Conservation (phyloP, 129 eudicot species). For the Calendula officinalis region DNA sequence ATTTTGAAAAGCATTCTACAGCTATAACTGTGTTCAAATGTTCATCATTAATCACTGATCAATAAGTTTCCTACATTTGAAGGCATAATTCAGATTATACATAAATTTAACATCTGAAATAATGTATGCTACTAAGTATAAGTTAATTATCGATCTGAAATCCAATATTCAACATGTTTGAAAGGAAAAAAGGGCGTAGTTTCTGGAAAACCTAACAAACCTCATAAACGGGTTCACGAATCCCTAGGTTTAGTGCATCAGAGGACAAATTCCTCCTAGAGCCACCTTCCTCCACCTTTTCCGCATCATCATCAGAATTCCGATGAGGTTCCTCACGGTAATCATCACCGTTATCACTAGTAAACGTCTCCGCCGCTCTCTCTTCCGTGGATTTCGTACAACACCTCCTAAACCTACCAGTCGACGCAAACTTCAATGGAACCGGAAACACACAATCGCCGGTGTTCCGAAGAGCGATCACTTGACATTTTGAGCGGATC, state of each 20-base stretch:
- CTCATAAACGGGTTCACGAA: slow-evolving; percentile 96
- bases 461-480: slow-evolving; percentile 31
- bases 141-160: too few relatives aligned
- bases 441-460: slow-evolving; percentile 30
- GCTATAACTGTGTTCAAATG: background rate
- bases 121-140: too few relatives aligned
- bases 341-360: slow-evolving; percentile 38
- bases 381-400: slow-evolving; percentile 53
- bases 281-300: slow-evolving; percentile 29
- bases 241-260: slow-evolving; percentile 58
- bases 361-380: slow-evolving; percentile 33
- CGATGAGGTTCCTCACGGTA: slow-evolving; percentile 22
- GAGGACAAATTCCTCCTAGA: slow-evolving; percentile 44
- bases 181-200: background rate
- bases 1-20: too few relatives aligned
- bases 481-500: slow-evolving; percentile 39
- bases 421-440: slow-evolving; percentile 18
- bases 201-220: slow-evolving; percentile 30
- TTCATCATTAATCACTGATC: too few relatives aligned
- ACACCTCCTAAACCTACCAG: slow-evolving; percentile 37
- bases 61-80: too few relatives aligned
- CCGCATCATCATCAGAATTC: slow-evolving; percentile 21
- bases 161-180: too few relatives aligned
- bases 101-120: too few relatives aligned
- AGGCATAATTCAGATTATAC: too few relatives aligned